Conservation (phyloP, 225 moss, liverwort and hornwort species). For the Bryum argenteum region DNA sequence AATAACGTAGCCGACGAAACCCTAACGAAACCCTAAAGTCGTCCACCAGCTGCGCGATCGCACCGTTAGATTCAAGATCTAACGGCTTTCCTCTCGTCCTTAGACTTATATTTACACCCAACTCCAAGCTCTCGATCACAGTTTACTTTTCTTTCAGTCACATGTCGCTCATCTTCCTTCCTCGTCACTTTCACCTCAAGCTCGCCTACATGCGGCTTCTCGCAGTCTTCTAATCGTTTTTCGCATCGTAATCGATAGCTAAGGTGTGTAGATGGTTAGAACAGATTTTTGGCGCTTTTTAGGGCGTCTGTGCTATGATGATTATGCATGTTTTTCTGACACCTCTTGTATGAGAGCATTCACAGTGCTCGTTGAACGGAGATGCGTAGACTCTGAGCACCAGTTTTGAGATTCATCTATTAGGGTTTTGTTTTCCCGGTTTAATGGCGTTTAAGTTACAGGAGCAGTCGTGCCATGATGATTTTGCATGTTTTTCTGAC, state of each 20-base stretch:
- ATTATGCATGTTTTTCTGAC: background rate
- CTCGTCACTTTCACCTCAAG: too few species aligned
- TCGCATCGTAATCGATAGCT: too few species aligned
- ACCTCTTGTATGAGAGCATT: background rate
- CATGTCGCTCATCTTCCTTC: fast-evolving
- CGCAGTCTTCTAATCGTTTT: fast-evolving
- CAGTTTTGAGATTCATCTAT: too few species aligned
- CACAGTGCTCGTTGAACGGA: slow-evolving; percentile 46
- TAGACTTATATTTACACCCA: background rate
- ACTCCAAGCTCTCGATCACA: too few species aligned
- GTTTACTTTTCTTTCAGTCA: background rate
- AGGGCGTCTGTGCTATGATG: slow-evolving; percentile 26
- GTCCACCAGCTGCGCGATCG: too few species aligned
- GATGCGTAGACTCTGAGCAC: slow-evolving; percentile 38
- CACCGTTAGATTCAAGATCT: slow-evolving; percentile 4
- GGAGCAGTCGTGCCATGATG: slow-evolving; percentile 25
- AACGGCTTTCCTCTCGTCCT: background rate
- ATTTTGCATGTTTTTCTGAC: slow-evolving; percentile 50
- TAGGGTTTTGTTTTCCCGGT: background rate
- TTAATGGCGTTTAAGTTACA: too few species aligned
- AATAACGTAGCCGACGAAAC: background rate
- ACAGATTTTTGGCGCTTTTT: too few species aligned
- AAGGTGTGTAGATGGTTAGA: too few species aligned
- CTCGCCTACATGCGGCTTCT: background rate
- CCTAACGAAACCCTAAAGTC: slow-evolving; percentile 31